Base-by-base conservation (phyloP, 2,329 filamentous ascomycete genomes). In the Cladophialophora psammophila region DNA sequence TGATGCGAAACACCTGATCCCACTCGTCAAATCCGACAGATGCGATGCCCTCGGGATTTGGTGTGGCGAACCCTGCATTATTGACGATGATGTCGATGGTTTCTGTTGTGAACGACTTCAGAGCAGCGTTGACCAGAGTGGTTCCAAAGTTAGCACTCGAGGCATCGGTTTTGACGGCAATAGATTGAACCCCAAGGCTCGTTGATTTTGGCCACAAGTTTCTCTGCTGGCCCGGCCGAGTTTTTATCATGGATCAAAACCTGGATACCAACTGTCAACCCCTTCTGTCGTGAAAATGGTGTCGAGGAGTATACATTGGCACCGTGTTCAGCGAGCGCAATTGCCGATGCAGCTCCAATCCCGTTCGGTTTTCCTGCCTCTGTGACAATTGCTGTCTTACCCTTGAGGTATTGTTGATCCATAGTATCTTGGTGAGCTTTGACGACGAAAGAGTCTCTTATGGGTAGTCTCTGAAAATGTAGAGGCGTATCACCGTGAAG, bases 1-100 rank as follows among this genome's bases (percentile, higher is more conserved):
- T 88, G 50, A 87, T 65, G 38, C 76, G 76, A 70, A 85, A 85
- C 4, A 76, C 77, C 4, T 65, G 68, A 67, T 87, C 85, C 72
- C 84, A 84, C 70, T 83, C 82, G 6, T 77, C 79, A 9, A 64
- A 26, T 3, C 59, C 59, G n/a, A 71, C 61, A 9, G 69, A 67
- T 9, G 56, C 32, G 54, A 69, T 67, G 9, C 65, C 63, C 35
- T 61, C 42, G 31, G 57, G 32, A 15, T 68, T 65, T 42, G 69
- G 52, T 2, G 66, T 36, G 3, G 61, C 70, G 20, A 42, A 55
- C 12, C 64, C 70, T 13, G 68, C 67, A 45, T 72, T 72, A 66
- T 72, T 72, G 58, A 72, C 67, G 20, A 72, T 67, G 53, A 72
- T 72, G 54, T 72, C 70, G 34, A 72, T 66, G 3, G 65, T 68